Percentiles rank a stretch among this genome's conserved stretches.
These are phyloP conservation scores for Cinchona pubescens DNA, from an alignment of 257 asterid species.

Conservation along the genomic window DNA sequence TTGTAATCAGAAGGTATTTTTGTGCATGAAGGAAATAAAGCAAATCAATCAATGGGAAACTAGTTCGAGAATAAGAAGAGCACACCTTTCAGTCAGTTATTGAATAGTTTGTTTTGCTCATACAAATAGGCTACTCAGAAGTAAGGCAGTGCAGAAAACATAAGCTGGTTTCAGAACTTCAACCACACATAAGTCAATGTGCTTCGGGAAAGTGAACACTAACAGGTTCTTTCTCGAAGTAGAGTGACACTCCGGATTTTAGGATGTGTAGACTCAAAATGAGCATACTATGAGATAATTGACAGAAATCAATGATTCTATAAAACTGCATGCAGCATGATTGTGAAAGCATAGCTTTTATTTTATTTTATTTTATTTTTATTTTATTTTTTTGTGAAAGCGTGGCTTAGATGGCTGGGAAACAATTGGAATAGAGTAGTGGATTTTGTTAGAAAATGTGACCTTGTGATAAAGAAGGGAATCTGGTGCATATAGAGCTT, in stretches of 20 bases:
- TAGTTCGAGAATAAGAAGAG: not conserved
- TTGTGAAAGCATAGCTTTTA: too few species aligned
- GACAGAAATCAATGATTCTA: too few species aligned
- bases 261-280: not conserved
- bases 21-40: not conserved
- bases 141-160: not conserved
- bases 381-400: too few species aligned
- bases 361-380: too few species aligned
- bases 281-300: not conserved
- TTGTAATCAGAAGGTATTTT: not conserved
- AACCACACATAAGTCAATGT: not conserved
- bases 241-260: not conserved
- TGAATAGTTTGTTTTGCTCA: not conserved
- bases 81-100: not conserved
- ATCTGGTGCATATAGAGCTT: too few species aligned
- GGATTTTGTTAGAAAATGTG: not conserved
- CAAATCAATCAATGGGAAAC: not conserved
- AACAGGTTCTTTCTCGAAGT: not conserved
- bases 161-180: not conserved
- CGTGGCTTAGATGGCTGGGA: not conserved
- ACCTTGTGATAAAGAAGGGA: not conserved
- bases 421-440: not conserved
- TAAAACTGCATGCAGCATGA: not conserved
- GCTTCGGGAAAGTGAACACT: not conserved
- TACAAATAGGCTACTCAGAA: not conserved